These are phyloP conservation scores for Solanum habrochaites DNA, from an alignment of 257 asterid genomes.

Conservation along the genomic window DNA sequence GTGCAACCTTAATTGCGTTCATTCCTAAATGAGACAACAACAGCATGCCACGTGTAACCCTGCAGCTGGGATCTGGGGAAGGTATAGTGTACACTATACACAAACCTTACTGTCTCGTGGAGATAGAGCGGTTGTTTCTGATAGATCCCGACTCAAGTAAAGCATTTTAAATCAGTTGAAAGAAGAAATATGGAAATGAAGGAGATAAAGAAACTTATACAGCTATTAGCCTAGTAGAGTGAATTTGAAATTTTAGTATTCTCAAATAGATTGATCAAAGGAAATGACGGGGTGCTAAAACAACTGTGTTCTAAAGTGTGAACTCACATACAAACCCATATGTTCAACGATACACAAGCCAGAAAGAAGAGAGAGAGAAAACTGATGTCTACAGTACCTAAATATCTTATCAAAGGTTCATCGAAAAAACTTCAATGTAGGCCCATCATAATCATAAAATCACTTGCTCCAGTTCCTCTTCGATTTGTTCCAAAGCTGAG, in stretches of 20 bases:
- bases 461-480: conserved; percentile 51
- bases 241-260: neutral
- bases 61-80: neutral
- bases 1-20: neutral
- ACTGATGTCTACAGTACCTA: conserved; percentile 39
- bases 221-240: neutral
- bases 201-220: neutral
- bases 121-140: neutral
- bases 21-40: neutral
- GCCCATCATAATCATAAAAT: conserved; percentile 81
- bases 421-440: conserved; percentile 81
- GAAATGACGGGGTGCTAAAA: neutral
- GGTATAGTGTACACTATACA: neutral
- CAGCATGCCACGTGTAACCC: neutral
- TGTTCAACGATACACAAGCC: neutral
- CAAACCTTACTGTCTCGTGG: neutral
- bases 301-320: neutral
- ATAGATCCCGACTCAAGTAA: neutral
- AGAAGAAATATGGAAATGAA: neutral
- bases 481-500: conserved; percentile 50
- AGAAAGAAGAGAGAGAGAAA: neutral
- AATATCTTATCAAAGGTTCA: conserved; percentile 84
- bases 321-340: neutral
- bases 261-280: neutral
- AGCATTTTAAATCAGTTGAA: neutral